A percentile compares a stretch with the other conserved stretches of the same genome.
phyloP scores from a whole-genome alignment of 805 yeast species.

The Wickerhamomyces bovis region DNA sequence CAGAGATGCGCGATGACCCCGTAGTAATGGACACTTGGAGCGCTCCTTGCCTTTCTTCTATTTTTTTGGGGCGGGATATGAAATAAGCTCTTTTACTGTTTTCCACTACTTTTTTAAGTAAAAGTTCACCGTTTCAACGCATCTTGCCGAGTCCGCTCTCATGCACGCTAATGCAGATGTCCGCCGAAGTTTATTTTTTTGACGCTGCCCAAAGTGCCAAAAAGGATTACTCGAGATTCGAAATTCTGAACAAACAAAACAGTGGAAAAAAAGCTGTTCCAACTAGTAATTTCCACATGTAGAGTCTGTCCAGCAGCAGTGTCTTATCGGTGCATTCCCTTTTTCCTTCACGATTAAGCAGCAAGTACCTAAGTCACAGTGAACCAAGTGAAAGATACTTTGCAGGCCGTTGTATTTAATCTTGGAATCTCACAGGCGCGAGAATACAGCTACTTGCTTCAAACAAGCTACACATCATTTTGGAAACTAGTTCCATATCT shows the following conservation, averaged over 20 bases:
- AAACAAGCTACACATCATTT: too few species aligned
- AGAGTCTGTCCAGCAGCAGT: background rate
- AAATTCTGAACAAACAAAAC: background rate
- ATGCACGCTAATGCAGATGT: background rate
- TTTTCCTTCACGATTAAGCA: background rate
- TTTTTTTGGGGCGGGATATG: too few species aligned
- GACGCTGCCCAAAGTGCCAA: background rate
- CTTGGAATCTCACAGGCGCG: background rate
- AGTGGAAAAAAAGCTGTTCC: background rate
- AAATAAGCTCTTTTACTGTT: too few species aligned
- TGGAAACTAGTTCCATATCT: too few species aligned
- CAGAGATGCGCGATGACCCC: too few species aligned
- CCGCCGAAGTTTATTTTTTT: background rate
- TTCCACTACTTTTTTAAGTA: background rate
- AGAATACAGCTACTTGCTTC: too few species aligned
- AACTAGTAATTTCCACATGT: background rate
- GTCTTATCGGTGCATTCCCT: background rate
- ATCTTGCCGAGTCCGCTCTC: background rate
- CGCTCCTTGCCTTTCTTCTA: too few species aligned
- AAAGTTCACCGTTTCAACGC: background rate
- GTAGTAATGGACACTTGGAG: too few species aligned
- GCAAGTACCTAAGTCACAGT: background rate
- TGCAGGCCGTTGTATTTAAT: background rate
- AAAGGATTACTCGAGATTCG: background rate
- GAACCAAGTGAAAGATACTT: background rate